phyloP scores from a whole-genome alignment of 1,284 basidiomycete species.

The Marasmius oreades region DNA sequence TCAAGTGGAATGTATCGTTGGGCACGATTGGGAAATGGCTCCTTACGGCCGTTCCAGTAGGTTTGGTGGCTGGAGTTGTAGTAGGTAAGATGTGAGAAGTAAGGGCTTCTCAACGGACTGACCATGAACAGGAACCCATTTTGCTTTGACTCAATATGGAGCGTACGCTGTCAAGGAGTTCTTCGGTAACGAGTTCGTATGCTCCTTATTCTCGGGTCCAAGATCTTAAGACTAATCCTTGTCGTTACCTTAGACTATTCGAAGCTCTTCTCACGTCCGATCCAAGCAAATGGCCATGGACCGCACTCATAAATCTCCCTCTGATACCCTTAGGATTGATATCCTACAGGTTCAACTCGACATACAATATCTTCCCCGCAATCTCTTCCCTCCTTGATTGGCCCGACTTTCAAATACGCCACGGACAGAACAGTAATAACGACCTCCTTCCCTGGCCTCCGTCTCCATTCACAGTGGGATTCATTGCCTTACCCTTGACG shows the following conservation, averaged over 20 bases:
- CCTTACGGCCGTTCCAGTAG: slow-evolving; percentile 25
- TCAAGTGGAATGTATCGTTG: slow-evolving; percentile 4
- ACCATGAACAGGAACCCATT: slow-evolving; percentile 50
- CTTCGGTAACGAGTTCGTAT: slow-evolving; percentile 60
- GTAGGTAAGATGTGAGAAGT: slow-evolving; percentile 1
- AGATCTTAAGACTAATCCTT: background rate
- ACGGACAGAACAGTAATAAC: slow-evolving; percentile 11
- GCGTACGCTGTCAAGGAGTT: slow-evolving; percentile 68
- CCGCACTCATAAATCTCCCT: slow-evolving; percentile 68
- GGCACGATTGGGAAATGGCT: slow-evolving; percentile 10
- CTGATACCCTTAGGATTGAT: slow-evolving; percentile 55
- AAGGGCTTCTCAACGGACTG: background rate
- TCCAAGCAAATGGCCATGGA: slow-evolving; percentile 65
- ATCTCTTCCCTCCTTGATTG: slow-evolving; percentile 54
- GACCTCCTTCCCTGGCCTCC: slow-evolving; percentile 51
- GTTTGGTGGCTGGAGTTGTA: slow-evolving; percentile 36
- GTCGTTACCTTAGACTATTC: slow-evolving; percentile 42
- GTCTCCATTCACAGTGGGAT: slow-evolving; percentile 50
- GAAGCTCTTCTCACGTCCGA: slow-evolving; percentile 60
- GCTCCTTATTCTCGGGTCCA: background rate
- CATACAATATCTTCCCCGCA: slow-evolving; percentile 46
- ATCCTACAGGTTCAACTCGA: slow-evolving; percentile 45
- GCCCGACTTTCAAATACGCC: slow-evolving; percentile 24
- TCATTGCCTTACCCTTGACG: slow-evolving; percentile 50
- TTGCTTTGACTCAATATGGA: slow-evolving; percentile 64